These are phyloP conservation scores for Thinopyrum elongatum DNA, from an alignment of 176 grass and related monocot species.

Conservation along the genomic window DNA sequence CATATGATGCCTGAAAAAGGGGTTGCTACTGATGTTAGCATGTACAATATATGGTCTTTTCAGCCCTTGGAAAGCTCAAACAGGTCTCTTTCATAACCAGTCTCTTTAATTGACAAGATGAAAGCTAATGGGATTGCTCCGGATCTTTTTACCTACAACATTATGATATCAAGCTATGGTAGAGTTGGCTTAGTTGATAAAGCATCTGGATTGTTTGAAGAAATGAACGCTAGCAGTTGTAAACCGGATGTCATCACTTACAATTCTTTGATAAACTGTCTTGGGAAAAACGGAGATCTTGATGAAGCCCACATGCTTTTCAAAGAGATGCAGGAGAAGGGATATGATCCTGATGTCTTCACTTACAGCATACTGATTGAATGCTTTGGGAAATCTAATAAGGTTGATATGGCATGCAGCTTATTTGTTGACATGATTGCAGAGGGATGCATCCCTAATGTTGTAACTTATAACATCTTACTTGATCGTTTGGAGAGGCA, in stretches of 20 bases:
- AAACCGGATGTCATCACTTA: constrained; percentile 89
- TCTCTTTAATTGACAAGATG: constrained; percentile 85
- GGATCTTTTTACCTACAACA: constrained; percentile 94
- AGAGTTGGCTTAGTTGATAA: constrained; percentile 86
- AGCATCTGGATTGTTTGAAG: constrained; percentile 67
- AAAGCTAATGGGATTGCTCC: constrained; percentile 65
- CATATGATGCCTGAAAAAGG: constrained; percentile 84
- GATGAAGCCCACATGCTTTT: constrained; percentile 91
- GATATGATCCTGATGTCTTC: constrained; percentile 90
- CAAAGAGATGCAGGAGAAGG: constrained; percentile 96
- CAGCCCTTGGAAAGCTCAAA: constrained; percentile 84
- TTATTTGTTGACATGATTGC: constrained; percentile 89
- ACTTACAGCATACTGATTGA: constrained; percentile 96
- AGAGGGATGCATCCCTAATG: constrained; percentile 73
- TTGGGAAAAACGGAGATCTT: constrained; percentile 86
- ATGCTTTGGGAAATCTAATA: constrained; percentile 94
- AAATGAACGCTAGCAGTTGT: constrained; percentile 70
- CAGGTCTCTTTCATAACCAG: constrained; percentile 63
- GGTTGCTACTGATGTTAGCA: constrained; percentile 63
- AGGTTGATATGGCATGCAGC: constrained; percentile 85
- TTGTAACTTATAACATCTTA: constrained; percentile 97
- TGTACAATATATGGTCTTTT: constrained; percentile 97
- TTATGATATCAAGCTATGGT: constrained; percentile 92
- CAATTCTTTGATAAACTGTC: constrained; percentile 96
- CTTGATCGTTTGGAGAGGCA: constrained; percentile 85